Conservation (phyloP, 139 green algal genomes). For the Astrephomene gubernaculifera region DNA sequence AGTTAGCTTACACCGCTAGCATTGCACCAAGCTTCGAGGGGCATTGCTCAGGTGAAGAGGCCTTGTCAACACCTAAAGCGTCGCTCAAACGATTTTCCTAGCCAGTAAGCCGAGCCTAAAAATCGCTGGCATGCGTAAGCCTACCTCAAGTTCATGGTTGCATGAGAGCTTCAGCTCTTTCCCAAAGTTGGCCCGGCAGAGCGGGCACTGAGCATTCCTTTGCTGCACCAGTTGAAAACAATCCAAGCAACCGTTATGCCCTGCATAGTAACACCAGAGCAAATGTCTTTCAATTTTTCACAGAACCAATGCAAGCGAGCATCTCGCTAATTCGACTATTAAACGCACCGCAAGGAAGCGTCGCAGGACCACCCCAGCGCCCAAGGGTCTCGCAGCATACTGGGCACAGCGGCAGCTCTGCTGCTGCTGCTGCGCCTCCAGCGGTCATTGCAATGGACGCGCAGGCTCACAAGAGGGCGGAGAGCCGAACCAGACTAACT, state of each 20-base stretch:
- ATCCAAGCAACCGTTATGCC: conserved; percentile 79
- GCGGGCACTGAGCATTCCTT: conserved; percentile 68
- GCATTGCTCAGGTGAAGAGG: no score
- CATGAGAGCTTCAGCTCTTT: conserved; percentile 44
- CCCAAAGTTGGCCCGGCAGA: conserved; percentile 71
- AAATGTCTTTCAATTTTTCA: no score
- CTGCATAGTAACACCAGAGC: conserved; percentile 50
- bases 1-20: no score
- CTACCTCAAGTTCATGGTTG: conserved; percentile 68
- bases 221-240: conserved; percentile 68
- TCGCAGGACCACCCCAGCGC: conserved; percentile 67
- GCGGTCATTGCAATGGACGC: conserved; percentile 24
- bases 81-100: no score
- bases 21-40: no score
- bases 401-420: conserved; percentile 56
- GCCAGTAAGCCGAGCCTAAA: neutral
- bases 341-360: conserved; percentile 73
- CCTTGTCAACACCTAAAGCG: no score
- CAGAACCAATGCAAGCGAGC: no score
- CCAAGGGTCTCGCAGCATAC: conserved; percentile 72
- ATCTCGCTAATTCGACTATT: no score
- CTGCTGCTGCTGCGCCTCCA: conserved; percentile 22
- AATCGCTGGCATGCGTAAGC: neutral
- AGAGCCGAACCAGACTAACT: no score
- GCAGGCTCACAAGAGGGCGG: neutral